Evolutionary conservation across 179 eudicot species (phyloP), one percentile per base, ranked within the genome.

Genomic region (Vitellaria paradoxa): DNA sequence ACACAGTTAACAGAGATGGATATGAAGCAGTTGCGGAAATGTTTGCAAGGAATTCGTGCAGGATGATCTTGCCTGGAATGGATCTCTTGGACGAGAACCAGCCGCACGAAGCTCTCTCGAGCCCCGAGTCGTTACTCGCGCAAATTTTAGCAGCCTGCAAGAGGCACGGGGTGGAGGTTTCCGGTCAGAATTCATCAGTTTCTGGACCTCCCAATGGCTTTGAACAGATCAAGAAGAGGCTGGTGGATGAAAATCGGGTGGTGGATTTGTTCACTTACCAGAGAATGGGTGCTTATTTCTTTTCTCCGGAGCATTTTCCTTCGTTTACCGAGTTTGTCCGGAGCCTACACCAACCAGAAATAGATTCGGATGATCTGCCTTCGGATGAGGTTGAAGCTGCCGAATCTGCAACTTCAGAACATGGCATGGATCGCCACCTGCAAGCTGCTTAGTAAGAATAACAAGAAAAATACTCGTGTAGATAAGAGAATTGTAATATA

Each of bases 231-330:
- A 86, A 82, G 86, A 87, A 80, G 76, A 83, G 86, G 73, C 52
- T 94, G 70, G 45, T 67, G 59, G 85, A 78, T 68, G 82, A 84
- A 20, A 77, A 83, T 23, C 74, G 68, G 21, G 79, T 76, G 46
- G 84, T 90, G 71, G 83, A 87, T 73, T 56, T 81, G 79, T 92
- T 94, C 73, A 86, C 85, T 15, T 94, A 92, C 81, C 98, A 94
- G 75, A 91, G 98, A 71, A 94, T 94, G 96, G 94, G 98, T 21
- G 91, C 95, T 65, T 80, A 78, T 45, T 93, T 93, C 86, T 93
- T 93, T 65, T 90, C 97, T 1, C 98, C 97, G 0, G 83, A 91
- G 65, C 91, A 93, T 76, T 93, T 93, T 61, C 92, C 90, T 13
- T 15, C 77, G 42, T 93, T 93, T 75, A 80, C 88, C 6, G 78